phyloP scores from a whole-genome alignment of 2,329 filamentous ascomycete species.

The Sclerotinia spermophila region DNA sequence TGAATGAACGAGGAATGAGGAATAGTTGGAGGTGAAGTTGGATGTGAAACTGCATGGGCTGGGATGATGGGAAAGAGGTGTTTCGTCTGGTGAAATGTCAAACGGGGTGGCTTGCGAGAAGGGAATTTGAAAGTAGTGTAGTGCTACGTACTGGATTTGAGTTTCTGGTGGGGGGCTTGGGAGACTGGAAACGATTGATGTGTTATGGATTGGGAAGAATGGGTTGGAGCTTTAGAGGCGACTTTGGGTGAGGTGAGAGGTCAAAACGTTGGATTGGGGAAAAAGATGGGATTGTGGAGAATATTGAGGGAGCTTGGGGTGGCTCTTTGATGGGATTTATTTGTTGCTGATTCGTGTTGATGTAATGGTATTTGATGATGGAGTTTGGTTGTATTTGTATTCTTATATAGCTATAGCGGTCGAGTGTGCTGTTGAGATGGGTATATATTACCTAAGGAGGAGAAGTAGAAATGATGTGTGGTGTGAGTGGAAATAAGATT shows the following conservation, averaged over 20 bases:
- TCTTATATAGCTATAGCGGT: no score
- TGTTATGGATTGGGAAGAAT: not conserved
- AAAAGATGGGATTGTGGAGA: not conserved
- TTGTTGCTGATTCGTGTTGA: not conserved
- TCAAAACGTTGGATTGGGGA: not conserved
- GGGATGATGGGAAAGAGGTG: not conserved
- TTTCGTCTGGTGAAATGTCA: slow-evolving; percentile 3
- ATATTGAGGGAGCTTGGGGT: not conserved
- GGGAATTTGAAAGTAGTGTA: not conserved
- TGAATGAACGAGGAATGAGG: not conserved
- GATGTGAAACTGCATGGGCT: not conserved
- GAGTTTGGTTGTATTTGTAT: no score
- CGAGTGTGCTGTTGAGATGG: not conserved
- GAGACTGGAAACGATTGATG: not conserved
- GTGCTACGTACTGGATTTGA: no score
- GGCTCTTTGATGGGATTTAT: not conserved
- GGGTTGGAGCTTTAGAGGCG: not conserved
- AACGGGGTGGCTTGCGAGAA: not conserved
- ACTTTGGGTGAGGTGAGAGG: not conserved
- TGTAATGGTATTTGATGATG: not conserved
- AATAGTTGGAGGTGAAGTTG: not conserved
- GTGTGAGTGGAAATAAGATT: not conserved
- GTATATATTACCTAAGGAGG: no score
- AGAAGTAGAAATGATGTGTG: not conserved
- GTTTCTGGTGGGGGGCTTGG: not conserved